A percentile compares a stretch with the other conserved stretches of the same genome.
Conservation (phyloP, 2,329 filamentous ascomycete species). For the Ophiostoma tasmaniense region DNA sequence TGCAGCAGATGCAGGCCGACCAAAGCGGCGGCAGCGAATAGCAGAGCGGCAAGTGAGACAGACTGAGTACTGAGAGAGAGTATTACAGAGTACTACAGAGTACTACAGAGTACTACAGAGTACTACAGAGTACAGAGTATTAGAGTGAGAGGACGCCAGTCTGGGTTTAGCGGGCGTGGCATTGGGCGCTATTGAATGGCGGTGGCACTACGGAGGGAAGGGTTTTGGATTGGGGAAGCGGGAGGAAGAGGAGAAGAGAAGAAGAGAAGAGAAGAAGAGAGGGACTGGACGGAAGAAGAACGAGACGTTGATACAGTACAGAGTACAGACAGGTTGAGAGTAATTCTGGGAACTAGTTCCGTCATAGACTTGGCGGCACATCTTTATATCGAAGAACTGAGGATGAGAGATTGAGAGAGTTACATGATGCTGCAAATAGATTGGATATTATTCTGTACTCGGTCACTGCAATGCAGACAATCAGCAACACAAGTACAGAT, state of each 20-base stretch:
- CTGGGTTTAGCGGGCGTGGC: slow-evolving; percentile 20
- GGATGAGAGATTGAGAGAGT: too few species aligned
- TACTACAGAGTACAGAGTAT: background rate
- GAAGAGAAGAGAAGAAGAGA: background rate
- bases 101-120: background rate
- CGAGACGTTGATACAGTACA: too few species aligned
- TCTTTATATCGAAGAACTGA: too few species aligned
- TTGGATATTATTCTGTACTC: too few species aligned
- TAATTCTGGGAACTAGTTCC: background rate
- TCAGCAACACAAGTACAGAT: too few species aligned
- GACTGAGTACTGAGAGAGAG: background rate
- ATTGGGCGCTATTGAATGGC: slow-evolving; percentile 20
- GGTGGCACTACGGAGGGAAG: background rate
- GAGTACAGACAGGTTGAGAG: background rate
- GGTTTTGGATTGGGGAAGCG: background rate
- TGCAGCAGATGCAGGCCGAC: background rate
- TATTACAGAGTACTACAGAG: background rate
- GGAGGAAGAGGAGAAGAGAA: background rate
- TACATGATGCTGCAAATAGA: too few species aligned
- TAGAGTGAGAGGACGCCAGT: slow-evolving; percentile 5
- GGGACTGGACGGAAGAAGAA: background rate
- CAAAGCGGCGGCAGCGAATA: slow-evolving; percentile 2
- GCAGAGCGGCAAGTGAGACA: background rate
- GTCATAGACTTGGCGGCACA: background rate
- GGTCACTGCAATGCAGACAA: background rate